Base-by-base conservation (phyloP, 2,329 filamentous ascomycete genomes). In the Penicillium glabrum region DNA sequence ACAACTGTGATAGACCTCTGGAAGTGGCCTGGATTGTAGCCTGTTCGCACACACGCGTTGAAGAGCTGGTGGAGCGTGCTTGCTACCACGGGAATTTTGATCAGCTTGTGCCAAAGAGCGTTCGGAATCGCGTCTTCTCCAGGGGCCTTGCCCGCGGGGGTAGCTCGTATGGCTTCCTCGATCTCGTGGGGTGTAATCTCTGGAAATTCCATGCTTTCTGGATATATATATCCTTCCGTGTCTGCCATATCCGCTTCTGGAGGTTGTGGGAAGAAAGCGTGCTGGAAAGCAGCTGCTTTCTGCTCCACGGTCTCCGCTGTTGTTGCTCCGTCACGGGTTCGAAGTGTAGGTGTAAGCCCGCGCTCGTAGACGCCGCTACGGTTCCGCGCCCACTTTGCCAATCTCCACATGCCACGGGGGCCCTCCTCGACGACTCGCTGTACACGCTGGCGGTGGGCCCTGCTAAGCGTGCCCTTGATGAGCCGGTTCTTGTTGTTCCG, bases 21-120 rank as follows among this genome's bases (percentile, higher is more conserved):
- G 33, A 55, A 58, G 37, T 54, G 37, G 7, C 14, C 5, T 3
- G 48, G 51, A 5, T 49, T 54, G 13, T 35, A 50, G 14, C 52
- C 35, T 1, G 10, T 48, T 5, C 45, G 35, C 1, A 54, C 26
- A 29, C 26, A 54, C 5, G 45, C 35, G 19, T 54, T 31, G 7
- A 49, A 54, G 10, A 54, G 19, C 16, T 39, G 6, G n/a, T 33
- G 9, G 0, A 48, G 19, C 8, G 11, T 31, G 14, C 19, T 11
- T 0, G 35, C 1, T 2, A 21, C 2, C 3, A 16, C 19, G 3
- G 27, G 21, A 5, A 35, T 35, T 1, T n/a, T n/a, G 9, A 39
- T 8, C 3, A 19, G 8, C n/a, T 19, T n/a, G 3, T 39, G 8
- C 35, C 8, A 39, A 0, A 39, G 2, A 1, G 16, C 9, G n/a